Base-by-base conservation (phyloP, 805 yeast genomes). In the Starmerella sp. region DNA sequence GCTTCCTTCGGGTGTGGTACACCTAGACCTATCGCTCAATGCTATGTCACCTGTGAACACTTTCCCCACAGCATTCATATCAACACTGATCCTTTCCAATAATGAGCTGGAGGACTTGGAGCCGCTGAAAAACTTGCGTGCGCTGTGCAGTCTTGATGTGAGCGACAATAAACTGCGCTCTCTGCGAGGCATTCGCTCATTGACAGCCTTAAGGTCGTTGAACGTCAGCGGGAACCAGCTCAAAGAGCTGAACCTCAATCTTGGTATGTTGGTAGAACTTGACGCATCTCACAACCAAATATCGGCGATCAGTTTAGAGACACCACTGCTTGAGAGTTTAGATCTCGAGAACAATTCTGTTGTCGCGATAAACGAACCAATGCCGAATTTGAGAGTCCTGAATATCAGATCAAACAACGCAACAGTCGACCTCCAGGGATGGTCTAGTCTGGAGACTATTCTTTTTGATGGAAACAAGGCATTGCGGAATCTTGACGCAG, bases 391-490 rank as follows among this genome's bases (percentile, higher is more conserved):
- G 31, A 48, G 59, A 37, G 54, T 43, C 29, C 58, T 63, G 17
- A 50, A 51, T 22, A 41, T 63, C 14, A 50, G 59, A n/a, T 52
- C 51, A 34, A 63, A 63, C 41, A 38, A 48, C 10, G 59, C 64
- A 10, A 47, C 53, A 13, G 38, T 63, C 7, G 63, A 63, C 47
- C 51, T 62, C 32, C 13, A 15, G 7, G 65, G 61, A 10, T 62
- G 59, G 59, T 39, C 38, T 1, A 51, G 54, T 32, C 50, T 63
- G 5, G 62, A 60, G 31, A 57, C 59, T 9, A 43, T 63, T 14
- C 45, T 55, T n/a, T 62, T 59, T 36, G 64, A 63, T 22, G 64
- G 65, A 8, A 63, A 63, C 49, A 32, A 15, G 8, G 56, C 52
- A 1, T 43, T 54, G 9, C 45, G 52, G 6, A 51, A 57, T 43